Evolutionary conservation across 2,329 filamentous ascomycete species (phyloP), one percentile per base, ranked within the genome.

Genomic region (Nemania sp.): DNA sequence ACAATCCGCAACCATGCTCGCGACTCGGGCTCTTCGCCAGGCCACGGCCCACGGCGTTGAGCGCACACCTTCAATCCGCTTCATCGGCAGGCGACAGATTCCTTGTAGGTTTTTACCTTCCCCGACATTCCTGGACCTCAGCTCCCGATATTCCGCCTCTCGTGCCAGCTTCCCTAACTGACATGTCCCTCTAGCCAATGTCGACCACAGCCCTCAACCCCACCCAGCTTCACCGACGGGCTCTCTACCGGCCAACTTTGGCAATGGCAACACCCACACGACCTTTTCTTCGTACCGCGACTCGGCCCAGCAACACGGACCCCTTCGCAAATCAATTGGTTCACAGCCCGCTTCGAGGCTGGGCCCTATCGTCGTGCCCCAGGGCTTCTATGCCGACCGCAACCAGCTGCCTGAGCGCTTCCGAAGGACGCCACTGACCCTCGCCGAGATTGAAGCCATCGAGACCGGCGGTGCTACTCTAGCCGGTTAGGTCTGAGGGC

Each of bases 391-490:
- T 77, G 97, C 97, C 74, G 95, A 98, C 77, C 87, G 92, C 69
- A 90, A 87, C 69, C 90, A 99, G 79, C 87, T 99, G 21, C 94
- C 95, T 17, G 75, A 81, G 65, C 87, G 94, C 70, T 99, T 97
- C 85, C 87, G 88, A 72, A 85, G 92, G 66, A 80, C 85, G 50
- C 84, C 87, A 12, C 90, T 93, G 78, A 88, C 85, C 39, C 78
- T 88, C 69, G 87, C 88, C 45, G 95, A 99, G 84, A 99, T 99
- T 62, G 95, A 98, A 77, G 93, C 92, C 20, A 85, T 99, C 72
- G 92, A 97, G 85, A 95, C 91, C 57, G 95, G 93, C 57, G 95
- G 95, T 59, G 95, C 94, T 35, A 78, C 83, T 37, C 74, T 82
- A 58, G 76, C 82, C 65, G 78, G 79, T 64, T 85, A 73, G 79